Conservation (phyloP, 495 filamentous ascomycete genomes). For the Podospora sp. region DNA sequence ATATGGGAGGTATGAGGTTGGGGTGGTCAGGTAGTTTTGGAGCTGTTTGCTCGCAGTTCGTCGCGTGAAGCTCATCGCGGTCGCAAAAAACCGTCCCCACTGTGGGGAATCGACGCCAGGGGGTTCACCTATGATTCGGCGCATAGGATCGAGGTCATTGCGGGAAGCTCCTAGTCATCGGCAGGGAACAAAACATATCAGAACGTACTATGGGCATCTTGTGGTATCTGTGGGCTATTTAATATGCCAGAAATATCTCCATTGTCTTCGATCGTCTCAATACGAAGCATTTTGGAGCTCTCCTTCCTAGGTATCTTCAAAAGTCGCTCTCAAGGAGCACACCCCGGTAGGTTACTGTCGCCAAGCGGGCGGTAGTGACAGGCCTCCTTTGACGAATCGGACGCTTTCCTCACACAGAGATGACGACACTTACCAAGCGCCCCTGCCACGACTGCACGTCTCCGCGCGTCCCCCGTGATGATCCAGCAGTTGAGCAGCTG, state of each 20-base stretch:
- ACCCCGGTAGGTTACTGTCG: slow-evolving; percentile 7
- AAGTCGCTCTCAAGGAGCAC: background rate
- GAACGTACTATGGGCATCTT: background rate
- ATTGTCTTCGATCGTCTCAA: background rate
- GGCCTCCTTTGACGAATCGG: slow-evolving; percentile 23
- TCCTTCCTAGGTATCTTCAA: background rate
- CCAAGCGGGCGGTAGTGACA: slow-evolving; percentile 1
- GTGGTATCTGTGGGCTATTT: background rate
- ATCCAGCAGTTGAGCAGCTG: background rate
- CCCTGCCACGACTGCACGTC: background rate
- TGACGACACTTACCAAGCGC: slow-evolving; percentile 20
- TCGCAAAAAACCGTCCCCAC: slow-evolving; percentile 15
- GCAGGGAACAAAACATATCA: background rate
- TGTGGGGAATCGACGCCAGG: slow-evolving; percentile 13
- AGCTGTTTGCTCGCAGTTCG: background rate
- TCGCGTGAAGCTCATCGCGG: background rate
- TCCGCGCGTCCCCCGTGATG: slow-evolving; percentile 9
- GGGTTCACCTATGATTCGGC: background rate
- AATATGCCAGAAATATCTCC: background rate
- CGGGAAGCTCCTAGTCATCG: background rate
- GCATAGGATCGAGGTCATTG: background rate
- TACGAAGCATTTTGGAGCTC: background rate
- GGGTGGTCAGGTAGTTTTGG: background rate
- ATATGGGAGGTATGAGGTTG: background rate
- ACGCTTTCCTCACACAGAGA: slow-evolving; percentile 4